Evolutionary conservation across 768 basidiomycete species (phyloP), one percentile per base, ranked within the genome.

Genomic region (Lenzites betulinus): DNA sequence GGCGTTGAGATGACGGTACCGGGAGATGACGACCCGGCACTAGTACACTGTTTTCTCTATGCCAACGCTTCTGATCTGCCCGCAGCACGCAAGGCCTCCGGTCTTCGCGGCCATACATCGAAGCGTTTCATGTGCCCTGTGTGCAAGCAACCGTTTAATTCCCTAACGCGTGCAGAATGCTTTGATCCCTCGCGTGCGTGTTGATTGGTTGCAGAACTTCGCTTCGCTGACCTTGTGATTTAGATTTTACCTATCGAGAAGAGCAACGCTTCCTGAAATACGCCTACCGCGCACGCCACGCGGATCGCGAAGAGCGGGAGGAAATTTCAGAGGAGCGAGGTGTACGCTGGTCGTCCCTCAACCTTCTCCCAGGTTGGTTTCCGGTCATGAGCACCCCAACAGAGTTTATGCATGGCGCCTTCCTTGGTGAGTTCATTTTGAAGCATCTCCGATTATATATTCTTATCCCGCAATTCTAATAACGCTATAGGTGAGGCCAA

Each of bases 341-440:
- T 35, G n/a, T 52, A 4, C 51, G 51, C 12, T 52, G 51, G 51
- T 52, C 51, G 20, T 2, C 12, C 9, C 36, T 52, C 16, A 35
- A 55, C 18, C 8, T 44, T 7, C 11, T 55, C 1, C 54, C 42
- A 6, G 54, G 33, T 9, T 55, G 54, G 54, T 1, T 33, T 2
- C 54, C 54, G 2, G 42, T 12, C 1, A 2, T 6, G 5, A 16
- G 33, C n/a, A 23, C 7, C 3, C 43, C 54, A 1, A 3, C 35
- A 16, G 54, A 55, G 1, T 55, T 55, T 42, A 55, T 55, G 54
- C 54, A 55, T 20, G 54, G 26, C 9, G 46, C 42, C 2, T 55
- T 15, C 16, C 54, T 55, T 23, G 54, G 54, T 55, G 23, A 1
- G 52, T 15, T 20, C 30, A 16, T 33, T 39, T n/a, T n/a, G n/a